Evolutionary conservation across 2,329 filamentous ascomycete genomes (phyloP).

Genomic region (Gnomoniopsis sp.): DNA sequence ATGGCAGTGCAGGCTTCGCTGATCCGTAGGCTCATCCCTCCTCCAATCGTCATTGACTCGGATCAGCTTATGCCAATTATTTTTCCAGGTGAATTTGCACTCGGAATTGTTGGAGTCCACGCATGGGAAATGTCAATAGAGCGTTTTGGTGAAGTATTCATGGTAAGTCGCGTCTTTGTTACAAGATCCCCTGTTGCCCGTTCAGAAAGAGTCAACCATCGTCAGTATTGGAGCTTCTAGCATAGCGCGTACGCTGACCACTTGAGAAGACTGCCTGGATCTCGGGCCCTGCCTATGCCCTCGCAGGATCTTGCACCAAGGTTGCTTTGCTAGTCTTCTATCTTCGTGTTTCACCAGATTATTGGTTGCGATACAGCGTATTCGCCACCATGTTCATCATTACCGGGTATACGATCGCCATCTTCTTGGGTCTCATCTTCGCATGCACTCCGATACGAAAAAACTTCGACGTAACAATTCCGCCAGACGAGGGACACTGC

Average conservation of each 20-base stretch:
- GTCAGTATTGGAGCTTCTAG: not conserved
- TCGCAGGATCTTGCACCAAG: slow-evolving; percentile 34
- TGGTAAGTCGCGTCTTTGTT: slow-evolving; percentile 14
- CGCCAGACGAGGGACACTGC: slow-evolving; percentile 34
- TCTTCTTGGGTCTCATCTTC: slow-evolving; percentile 34
- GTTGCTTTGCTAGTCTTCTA: slow-evolving; percentile 37
- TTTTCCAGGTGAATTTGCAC: slow-evolving; percentile 27
- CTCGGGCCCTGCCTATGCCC: slow-evolving; percentile 29
- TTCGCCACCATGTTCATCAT: slow-evolving; percentile 29
- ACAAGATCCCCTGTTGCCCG: not conserved
- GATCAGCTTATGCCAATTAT: not conserved
- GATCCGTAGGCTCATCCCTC: not conserved
- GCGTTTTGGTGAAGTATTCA: slow-evolving; percentile 24
- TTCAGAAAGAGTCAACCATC: not conserved
- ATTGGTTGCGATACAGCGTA: slow-evolving; percentile 29
- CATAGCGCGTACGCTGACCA: not conserved
- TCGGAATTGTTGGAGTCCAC: slow-evolving; percentile 26
- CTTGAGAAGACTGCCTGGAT: slow-evolving; percentile 25
- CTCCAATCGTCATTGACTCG: not conserved
- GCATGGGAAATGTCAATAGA: slow-evolving; percentile 29
- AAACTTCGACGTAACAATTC: slow-evolving; percentile 29
- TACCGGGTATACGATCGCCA: slow-evolving; percentile 28
- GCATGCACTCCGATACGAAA: slow-evolving; percentile 33
- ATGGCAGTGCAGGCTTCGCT: not conserved
- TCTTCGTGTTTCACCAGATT: slow-evolving; percentile 32